phyloP scores from a whole-genome alignment of 2,329 filamentous ascomycete species.

The Metarhizium guizhouense region DNA sequence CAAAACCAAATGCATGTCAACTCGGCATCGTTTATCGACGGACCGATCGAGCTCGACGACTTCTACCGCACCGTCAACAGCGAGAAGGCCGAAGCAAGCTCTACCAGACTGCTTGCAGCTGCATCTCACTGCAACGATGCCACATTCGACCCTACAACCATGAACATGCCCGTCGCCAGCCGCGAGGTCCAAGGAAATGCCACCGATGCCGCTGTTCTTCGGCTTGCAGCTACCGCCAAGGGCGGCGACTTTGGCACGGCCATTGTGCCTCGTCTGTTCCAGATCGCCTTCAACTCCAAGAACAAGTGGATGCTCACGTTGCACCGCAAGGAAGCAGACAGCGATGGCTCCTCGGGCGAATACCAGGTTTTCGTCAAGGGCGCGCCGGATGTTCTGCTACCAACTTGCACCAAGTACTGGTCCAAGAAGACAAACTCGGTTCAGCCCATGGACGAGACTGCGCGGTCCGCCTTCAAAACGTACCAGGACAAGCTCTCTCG shows the following conservation, averaged over 20 bases:
- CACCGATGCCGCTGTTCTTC: slow-evolving; percentile 32
- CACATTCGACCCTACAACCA: slow-evolving; percentile 28
- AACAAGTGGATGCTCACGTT: slow-evolving; percentile 40
- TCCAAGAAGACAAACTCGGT: slow-evolving; percentile 20
- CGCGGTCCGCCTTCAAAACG: slow-evolving; percentile 22
- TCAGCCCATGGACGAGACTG: slow-evolving; percentile 24
- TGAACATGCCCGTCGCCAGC: slow-evolving; percentile 23
- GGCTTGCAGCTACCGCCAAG: slow-evolving; percentile 23
- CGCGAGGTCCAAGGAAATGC: slow-evolving; percentile 32
- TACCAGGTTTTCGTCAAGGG: slow-evolving; percentile 43
- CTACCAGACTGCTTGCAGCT: slow-evolving; percentile 18
- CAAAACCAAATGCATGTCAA: slow-evolving; percentile 36
- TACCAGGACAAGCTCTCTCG: slow-evolving; percentile 31
- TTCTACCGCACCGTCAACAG: slow-evolving; percentile 13
- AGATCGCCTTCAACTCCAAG: slow-evolving; percentile 41
- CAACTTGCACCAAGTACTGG: slow-evolving; percentile 26
- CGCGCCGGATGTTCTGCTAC: slow-evolving; percentile 41
- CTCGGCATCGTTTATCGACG: slow-evolving; percentile 27
- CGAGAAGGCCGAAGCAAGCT: slow-evolving; percentile 8
- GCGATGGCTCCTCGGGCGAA: slow-evolving; percentile 11
- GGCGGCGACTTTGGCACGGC: slow-evolving; percentile 12
- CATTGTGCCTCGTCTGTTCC: slow-evolving; percentile 20
- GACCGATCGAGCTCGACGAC: slow-evolving; percentile 17
- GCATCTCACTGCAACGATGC: slow-evolving; percentile 33
- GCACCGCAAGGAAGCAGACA: slow-evolving; percentile 15